Evolutionary conservation across 495 filamentous ascomycete genomes (phyloP).

Genomic region (Aspergillus incahuasiensis): DNA sequence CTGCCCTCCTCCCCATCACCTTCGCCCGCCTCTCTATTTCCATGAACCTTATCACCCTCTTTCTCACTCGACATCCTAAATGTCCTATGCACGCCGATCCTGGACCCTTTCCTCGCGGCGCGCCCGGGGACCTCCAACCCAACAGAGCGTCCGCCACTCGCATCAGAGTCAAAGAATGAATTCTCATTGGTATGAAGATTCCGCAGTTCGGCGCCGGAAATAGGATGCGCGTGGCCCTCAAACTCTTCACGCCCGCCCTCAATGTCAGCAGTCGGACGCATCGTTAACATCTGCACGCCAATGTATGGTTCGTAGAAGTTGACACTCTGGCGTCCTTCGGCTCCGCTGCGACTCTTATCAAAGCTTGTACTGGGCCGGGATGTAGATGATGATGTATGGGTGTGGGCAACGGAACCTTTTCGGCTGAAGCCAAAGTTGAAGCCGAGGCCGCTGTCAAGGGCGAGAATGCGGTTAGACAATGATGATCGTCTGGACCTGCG

Average conservation of each 20-base stretch:
- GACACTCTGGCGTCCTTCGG: background rate
- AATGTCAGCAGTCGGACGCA: background rate
- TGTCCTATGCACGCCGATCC: conserved; percentile 6
- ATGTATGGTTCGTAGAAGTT: background rate
- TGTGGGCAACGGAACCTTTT: background rate
- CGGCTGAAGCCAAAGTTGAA: background rate
- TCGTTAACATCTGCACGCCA: background rate
- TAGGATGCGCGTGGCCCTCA: background rate
- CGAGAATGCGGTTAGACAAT: background rate
- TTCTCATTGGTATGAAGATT: background rate
- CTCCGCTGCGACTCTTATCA: background rate
- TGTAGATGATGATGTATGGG: background rate
- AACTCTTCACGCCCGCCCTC: background rate
- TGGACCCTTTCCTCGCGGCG: background rate
- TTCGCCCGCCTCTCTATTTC: background rate
- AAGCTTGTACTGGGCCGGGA: background rate
- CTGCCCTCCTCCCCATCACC: no score
- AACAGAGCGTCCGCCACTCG: background rate
- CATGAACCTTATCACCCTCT: background rate
- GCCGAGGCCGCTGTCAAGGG: background rate
- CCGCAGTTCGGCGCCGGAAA: background rate
- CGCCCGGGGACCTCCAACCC: background rate
- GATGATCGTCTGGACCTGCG: background rate
- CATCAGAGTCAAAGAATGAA: background rate
- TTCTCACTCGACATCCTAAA: conserved; percentile 2